Conservation (phyloP, 768 basidiomycete genomes). For the Lentinula sp. region DNA sequence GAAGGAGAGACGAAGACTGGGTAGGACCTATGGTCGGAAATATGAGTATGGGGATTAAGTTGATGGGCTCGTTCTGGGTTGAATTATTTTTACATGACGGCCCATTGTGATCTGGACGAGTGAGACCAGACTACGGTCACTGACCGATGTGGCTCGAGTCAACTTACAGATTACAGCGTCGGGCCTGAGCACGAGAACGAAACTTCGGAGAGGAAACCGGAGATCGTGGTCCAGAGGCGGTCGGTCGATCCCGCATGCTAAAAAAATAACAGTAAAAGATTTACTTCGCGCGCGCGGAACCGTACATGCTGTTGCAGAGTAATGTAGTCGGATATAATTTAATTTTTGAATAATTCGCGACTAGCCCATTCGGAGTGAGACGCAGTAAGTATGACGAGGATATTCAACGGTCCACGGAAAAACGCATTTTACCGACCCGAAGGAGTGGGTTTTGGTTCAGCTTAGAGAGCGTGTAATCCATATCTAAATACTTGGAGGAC, state of each 20-base stretch:
- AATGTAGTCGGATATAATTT: too few species aligned
- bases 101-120: neutral
- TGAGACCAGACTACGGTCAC: neutral
- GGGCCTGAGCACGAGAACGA: slow-evolving; percentile 25
- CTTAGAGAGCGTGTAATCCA: neutral
- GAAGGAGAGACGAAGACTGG: neutral
- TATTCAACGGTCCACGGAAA: too few species aligned
- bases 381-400: too few species aligned
- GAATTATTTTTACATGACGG: neutral
- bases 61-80: neutral
- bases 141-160: neutral
- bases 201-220: too few species aligned
- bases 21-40: neutral
- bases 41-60: neutral
- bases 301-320: too few species aligned
- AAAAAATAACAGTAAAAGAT: neutral
- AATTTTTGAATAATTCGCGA: neutral
- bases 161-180: slow-evolving; percentile 17
- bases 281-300: neutral
- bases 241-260: neutral
- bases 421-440: neutral
- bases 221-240: too few species aligned
- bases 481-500: neutral
- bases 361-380: too few species aligned
- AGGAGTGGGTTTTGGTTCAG: neutral